Base-by-base conservation (phyloP, 164 flowering plant genomes). In the Paratinospora sagittata region DNA sequence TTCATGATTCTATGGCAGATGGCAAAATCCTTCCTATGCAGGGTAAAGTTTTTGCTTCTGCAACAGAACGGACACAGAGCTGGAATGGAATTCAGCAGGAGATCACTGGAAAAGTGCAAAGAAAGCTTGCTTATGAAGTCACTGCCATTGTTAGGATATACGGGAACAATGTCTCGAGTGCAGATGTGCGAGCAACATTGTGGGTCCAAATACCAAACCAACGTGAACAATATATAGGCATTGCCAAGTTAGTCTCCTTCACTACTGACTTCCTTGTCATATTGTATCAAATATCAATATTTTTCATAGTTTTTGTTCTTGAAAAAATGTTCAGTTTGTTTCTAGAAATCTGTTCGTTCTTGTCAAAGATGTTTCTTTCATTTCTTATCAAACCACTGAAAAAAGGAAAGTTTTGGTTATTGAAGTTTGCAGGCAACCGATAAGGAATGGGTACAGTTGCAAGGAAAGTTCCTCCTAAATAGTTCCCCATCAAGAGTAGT, bases 21-120 rank as follows among this genome's bases (percentile, higher is more conserved):
- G 97, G 97, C 19, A 89, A 89, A 79, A 80, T 95, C 11, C 76
- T 87, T 71, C 97, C 97, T 33, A 79, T 65, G 52, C 72, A 85
- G 39, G 99, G 97, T 57, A 90, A 87, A 66, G 75, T 72, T 66
- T 92, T 95, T 81, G 99, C 89, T 67, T 82, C 92, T 73, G 88
- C 97, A 76, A 89, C 88, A 8, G 89, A 86, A 37, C 89, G 96
- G 13, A 81, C 87, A 3, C 93, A 90, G 73, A 82, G 39, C 72
- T 95, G 97, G 97, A 90, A 92, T 45, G 97, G 97, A 2, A 86
- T 95, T 78, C 96, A 92, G 81, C 98, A 92, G 81, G 99, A 89
- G 65, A 89, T 95, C 70, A 89, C 96, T 17, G 96, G 86, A 75
- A 81, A 88, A 70, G 84, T 89, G 39, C 86, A 88, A 77, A 55